phyloP scores from a whole-genome alignment of 1,284 basidiomycete genomes.

The Xerocomus amazonicus region DNA sequence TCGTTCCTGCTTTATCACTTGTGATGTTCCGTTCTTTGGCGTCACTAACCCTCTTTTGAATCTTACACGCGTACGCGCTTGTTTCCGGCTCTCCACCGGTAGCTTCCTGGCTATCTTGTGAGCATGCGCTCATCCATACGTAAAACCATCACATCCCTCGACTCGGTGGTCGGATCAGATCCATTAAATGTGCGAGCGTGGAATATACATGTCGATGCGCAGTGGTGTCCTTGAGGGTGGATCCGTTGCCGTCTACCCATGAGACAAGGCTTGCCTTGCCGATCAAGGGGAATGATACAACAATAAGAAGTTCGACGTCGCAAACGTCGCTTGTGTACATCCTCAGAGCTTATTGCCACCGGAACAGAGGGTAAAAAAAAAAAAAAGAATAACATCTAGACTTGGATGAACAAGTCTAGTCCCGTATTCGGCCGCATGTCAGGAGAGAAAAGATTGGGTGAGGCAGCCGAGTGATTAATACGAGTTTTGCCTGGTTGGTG shows the following conservation, averaged over 20 bases:
- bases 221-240: neutral
- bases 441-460: too few species aligned
- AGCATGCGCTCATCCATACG: constrained; percentile 9
- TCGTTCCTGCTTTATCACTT: neutral
- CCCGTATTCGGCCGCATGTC: neutral
- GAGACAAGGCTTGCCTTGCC: constrained; percentile 1
- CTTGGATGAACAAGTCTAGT: neutral
- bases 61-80: too few species aligned
- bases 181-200: neutral
- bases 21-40: neutral
- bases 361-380: constrained; percentile 10
- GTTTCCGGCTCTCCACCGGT: neutral
- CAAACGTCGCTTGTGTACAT: constrained; percentile 7
- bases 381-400: constrained; percentile 5
- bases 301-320: neutral
- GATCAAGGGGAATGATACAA: neutral
- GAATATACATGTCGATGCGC: neutral
- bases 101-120: constrained; percentile 11
- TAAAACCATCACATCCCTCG: constrained; percentile 7
- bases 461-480: constrained; percentile 2
- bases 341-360: constrained; percentile 20
- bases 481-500: constrained; percentile 2
- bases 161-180: too few species aligned
- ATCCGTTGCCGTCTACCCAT: neutral
- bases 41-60: too few species aligned